Percentiles rank a stretch among this genome's conserved stretches.
phyloP scores from a whole-genome alignment of 768 basidiomycete species.

The Lactifluus rugatus region DNA sequence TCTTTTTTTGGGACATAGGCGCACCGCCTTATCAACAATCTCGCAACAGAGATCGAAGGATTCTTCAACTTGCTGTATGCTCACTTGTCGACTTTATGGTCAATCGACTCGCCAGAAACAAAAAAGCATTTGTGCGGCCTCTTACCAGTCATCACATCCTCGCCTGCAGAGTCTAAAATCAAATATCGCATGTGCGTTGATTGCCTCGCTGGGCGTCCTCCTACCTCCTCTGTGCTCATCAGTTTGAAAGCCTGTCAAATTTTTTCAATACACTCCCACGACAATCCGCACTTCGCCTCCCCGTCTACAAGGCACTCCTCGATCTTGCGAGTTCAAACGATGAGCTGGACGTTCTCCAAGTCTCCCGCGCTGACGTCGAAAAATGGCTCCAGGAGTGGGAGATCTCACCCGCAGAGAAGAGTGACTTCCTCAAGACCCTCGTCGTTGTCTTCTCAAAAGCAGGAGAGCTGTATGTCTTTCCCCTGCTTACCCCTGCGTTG shows the following conservation, averaged over 20 bases:
- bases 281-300: constrained; percentile 50
- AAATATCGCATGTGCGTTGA: constrained; percentile 68
- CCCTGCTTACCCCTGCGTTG: neutral
- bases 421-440: constrained; percentile 54
- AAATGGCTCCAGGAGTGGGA: constrained; percentile 75
- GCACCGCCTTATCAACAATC: constrained; percentile 3
- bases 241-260: constrained; percentile 54
- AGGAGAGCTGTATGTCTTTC: constrained; percentile 44
- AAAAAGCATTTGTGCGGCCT: constrained; percentile 41
- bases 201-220: neutral
- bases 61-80: constrained; percentile 80
- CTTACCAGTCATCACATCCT: constrained; percentile 44
- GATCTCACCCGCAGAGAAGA: constrained; percentile 50
- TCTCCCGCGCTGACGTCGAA: constrained; percentile 54
- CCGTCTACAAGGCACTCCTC: constrained; percentile 55
- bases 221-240: neutral
- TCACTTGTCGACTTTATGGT: constrained; percentile 55
- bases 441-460: constrained; percentile 49
- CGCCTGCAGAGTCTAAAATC: constrained; percentile 43
- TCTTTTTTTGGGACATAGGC: neutral
- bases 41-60: constrained; percentile 61
- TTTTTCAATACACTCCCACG: constrained; percentile 70
- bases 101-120: constrained; percentile 45
- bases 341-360: constrained; percentile 51
- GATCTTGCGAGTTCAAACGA: constrained; percentile 48